A percentile compares a stretch with the other conserved stretches of the same genome.
Evolutionary conservation across 495 filamentous ascomycete species (phyloP).

Genomic region (Talaromyces trachyspermus): DNA sequence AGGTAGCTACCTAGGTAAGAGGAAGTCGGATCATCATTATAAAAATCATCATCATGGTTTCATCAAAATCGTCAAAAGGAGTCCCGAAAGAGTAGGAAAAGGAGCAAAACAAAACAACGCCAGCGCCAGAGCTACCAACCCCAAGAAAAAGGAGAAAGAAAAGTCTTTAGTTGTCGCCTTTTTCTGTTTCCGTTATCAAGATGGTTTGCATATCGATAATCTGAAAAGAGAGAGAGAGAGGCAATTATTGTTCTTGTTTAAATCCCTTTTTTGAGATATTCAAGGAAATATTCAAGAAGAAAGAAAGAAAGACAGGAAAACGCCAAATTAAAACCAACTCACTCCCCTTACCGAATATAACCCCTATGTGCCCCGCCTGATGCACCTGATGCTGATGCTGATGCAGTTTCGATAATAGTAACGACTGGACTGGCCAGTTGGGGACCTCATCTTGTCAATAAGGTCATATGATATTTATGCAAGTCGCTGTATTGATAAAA

Average conservation of each 20-base stretch:
- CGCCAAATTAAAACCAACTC: not conserved
- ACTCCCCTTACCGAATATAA: not conserved
- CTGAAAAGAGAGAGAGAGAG: too few species aligned
- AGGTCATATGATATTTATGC: not conserved
- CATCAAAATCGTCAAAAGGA: too few species aligned
- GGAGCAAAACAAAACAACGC: not conserved
- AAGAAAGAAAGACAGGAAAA: not conserved
- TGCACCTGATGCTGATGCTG: not conserved
- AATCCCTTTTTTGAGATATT: too few species aligned
- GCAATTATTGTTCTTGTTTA: too few species aligned
- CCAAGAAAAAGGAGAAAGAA: not conserved
- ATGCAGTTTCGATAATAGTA: slow-evolving; percentile 2
- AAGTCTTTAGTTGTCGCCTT: not conserved
- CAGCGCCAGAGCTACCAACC: not conserved
- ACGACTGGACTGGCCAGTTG: too few species aligned
- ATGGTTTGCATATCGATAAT: too few species aligned
- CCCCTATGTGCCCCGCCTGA: not conserved
- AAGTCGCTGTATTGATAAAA: not conserved
- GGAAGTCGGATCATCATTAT: too few species aligned
- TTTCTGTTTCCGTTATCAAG: not conserved
- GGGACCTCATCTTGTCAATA: not conserved
- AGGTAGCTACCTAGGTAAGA: too few species aligned
- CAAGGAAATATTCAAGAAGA: not conserved
- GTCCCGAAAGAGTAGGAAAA: not conserved
- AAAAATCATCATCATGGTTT: too few species aligned